phyloP scores from a whole-genome alignment of 768 basidiomycete species.

The Trametes gibbosa region DNA sequence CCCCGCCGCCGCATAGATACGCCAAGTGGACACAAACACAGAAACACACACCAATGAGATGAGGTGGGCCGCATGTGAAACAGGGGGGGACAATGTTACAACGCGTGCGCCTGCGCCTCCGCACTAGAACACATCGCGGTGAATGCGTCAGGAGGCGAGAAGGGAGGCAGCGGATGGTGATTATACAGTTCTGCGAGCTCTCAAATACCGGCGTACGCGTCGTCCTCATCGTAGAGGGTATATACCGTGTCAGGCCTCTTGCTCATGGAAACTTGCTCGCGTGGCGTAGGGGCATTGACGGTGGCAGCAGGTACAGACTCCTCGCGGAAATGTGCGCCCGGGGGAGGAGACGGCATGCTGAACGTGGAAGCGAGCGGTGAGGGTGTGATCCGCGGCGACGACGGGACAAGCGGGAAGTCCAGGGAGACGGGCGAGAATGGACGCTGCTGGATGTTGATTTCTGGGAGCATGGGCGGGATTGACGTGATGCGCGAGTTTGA shows the following conservation, averaged over 20 bases:
- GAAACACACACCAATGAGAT: not conserved
- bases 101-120: not conserved
- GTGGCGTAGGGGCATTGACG: not conserved
- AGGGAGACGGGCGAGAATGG: slow-evolving; percentile 38
- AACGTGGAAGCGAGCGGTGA: slow-evolving; percentile 27
- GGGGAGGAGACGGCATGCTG: slow-evolving; percentile 20
- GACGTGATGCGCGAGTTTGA: slow-evolving; percentile 47
- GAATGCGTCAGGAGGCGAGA: not conserved
- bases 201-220: slow-evolving; percentile 71
- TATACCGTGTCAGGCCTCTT: slow-evolving; percentile 50
- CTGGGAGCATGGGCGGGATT: slow-evolving; percentile 51
- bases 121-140: not conserved
- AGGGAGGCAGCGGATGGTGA: slow-evolving; percentile 3
- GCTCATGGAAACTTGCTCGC: not conserved
- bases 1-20: slow-evolving; percentile 21
- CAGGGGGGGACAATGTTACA: slow-evolving; percentile 7
- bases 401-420: slow-evolving; percentile 24
- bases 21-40: slow-evolving; percentile 14
- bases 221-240: slow-evolving; percentile 57
- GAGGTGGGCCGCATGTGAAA: not conserved
- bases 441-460: slow-evolving; percentile 45
- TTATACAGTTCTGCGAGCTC: slow-evolving; percentile 6
- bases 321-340: slow-evolving; percentile 21
- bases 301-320: not conserved
- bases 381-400: slow-evolving; percentile 18